phyloP scores from a whole-genome alignment of 108 stramenopile species.

The Craspedostauros australis region DNA sequence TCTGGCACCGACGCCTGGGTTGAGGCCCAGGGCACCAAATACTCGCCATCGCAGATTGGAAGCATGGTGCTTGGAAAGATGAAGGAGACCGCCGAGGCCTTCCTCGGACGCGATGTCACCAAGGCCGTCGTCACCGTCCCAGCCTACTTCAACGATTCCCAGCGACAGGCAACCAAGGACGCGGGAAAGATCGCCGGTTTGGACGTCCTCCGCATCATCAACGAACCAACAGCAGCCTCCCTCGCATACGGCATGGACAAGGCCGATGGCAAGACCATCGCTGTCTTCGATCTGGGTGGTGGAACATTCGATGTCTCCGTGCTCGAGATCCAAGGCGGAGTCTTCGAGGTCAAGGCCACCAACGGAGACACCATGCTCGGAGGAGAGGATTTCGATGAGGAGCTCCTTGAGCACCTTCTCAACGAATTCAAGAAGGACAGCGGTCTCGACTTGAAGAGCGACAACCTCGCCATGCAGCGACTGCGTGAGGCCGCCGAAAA shows the following conservation, averaged over 20 bases:
- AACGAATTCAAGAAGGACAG: constrained; percentile 94
- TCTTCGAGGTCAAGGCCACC: constrained; percentile 99
- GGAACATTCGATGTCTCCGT: constrained; percentile 99
- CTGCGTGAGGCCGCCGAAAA: constrained; percentile 98
- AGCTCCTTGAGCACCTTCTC: constrained; percentile 85
- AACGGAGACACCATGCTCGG: constrained; percentile 99
- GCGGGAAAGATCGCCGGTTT: constrained; percentile 98
- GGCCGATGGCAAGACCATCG: constrained; percentile 98
- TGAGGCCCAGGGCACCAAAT: constrained; percentile 87
- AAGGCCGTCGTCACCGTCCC: constrained; percentile 99
- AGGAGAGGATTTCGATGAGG: constrained; percentile 99
- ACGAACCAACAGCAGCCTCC: constrained; percentile 99
- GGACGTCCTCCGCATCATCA: constrained; percentile 99
- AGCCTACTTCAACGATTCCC: constrained; percentile 98
- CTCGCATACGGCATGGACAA: constrained; percentile 99
- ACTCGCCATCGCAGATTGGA: constrained; percentile 97
- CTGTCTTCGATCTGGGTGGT: constrained; percentile 98
- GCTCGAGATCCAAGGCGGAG: constrained; percentile 97
- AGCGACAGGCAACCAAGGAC: constrained; percentile 99
- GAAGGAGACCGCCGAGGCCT: constrained; percentile 99
- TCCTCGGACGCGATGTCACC: constrained; percentile 90
- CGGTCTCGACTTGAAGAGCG: constrained; percentile 84
- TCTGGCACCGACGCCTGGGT: constrained; percentile 98
- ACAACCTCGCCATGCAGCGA: constrained; percentile 98
- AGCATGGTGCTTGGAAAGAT: constrained; percentile 98